phyloP scores from a whole-genome alignment of 1,139 yeast genomes.

The Kurtzmaniella natalensis region DNA sequence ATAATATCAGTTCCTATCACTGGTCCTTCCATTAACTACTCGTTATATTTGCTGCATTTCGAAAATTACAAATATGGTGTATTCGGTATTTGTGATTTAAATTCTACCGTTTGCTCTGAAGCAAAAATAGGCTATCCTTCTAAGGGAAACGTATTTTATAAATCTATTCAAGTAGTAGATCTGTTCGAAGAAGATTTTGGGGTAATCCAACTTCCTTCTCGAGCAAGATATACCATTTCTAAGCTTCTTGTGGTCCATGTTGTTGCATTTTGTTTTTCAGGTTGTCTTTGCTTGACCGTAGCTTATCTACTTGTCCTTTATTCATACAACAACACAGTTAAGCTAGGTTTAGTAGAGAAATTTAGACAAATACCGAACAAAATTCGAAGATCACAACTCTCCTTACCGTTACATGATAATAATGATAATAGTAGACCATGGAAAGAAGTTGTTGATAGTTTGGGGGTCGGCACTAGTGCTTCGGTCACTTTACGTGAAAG shows the following conservation, averaged over 20 bases:
- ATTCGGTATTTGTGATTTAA: slow-evolving; percentile 38
- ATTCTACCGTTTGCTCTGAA: slow-evolving; percentile 23
- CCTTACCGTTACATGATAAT: too few relatives aligned
- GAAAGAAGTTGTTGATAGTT: neutral
- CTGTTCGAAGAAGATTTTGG: slow-evolving; percentile 13
- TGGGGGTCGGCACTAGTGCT: neutral
- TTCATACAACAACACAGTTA: slow-evolving; percentile 6
- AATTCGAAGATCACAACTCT: neutral
- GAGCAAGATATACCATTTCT: slow-evolving; percentile 38
- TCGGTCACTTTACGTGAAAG: neutral
- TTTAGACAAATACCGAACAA: slow-evolving; percentile 1
- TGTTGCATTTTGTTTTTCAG: slow-evolving; percentile 35
- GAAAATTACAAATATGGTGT: slow-evolving; percentile 39
- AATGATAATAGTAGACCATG: too few relatives aligned
- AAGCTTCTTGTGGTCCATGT: slow-evolving; percentile 43
- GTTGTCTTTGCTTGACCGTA: slow-evolving; percentile 20
- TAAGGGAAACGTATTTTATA: slow-evolving; percentile 17
- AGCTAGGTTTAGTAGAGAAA: slow-evolving; percentile 4
- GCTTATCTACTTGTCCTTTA: slow-evolving; percentile 6
- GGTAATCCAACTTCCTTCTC: slow-evolving; percentile 35
- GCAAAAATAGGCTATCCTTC: slow-evolving; percentile 39
- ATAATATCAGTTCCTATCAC: slow-evolving; percentile 45
- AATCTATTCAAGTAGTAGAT: slow-evolving; percentile 8
- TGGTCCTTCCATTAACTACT: slow-evolving; percentile 14
- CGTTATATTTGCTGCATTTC: slow-evolving; percentile 27